Evolutionary conservation across 495 filamentous ascomycete species (phyloP), one percentile per base, ranked within the genome.

Genomic region (Annulohypoxylon bovei): DNA sequence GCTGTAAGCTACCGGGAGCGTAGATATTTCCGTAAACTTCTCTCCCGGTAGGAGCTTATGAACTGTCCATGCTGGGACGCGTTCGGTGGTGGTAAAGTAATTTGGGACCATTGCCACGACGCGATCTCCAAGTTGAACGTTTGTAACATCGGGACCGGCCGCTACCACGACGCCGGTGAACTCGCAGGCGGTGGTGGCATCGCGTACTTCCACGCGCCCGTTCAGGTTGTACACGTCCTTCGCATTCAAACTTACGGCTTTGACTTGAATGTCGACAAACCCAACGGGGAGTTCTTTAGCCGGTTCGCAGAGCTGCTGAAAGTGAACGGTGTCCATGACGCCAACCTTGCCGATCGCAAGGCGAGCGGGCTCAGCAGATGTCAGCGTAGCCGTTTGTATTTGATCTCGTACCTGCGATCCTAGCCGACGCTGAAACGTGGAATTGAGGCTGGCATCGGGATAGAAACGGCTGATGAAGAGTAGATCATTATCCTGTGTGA

Each of bases 1-100:
- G 20, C 69, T 66, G n/a, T 28, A 88, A 2, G 80, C 81, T 0
- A 83, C 62, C 0, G 83, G 83, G 0, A 86, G 64, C 7, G 83
- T 77, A 3, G 80, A 14, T 40, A 74, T 35, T 0, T 52, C 39
- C 1, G 47, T 44, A 8, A 68, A 69, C 6, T 68, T 63, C 14
- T 70, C 70, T 6, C 53, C 32, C 1, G 68, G 62, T 0, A 70
- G 70, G 47, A 83, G 44, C 59, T 75, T 77, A 9, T 69, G 52
- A 3, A 65, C 76, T 11, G 76, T 39, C 70, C 75, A 70, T 4
- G 72, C 66, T 3, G 74, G 77, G 0, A 79, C 72, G 7, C 68
- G 71, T 22, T 76, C 73, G 4, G 20, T 30, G 0, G 81, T 83
- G 1, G 55, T 42, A 37, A 86, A 79, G 25, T 68, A 39, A 11